Evolutionary conservation across 2,329 filamentous ascomycete genomes (phyloP).

Genomic region (Corinectria fuckeliana): DNA sequence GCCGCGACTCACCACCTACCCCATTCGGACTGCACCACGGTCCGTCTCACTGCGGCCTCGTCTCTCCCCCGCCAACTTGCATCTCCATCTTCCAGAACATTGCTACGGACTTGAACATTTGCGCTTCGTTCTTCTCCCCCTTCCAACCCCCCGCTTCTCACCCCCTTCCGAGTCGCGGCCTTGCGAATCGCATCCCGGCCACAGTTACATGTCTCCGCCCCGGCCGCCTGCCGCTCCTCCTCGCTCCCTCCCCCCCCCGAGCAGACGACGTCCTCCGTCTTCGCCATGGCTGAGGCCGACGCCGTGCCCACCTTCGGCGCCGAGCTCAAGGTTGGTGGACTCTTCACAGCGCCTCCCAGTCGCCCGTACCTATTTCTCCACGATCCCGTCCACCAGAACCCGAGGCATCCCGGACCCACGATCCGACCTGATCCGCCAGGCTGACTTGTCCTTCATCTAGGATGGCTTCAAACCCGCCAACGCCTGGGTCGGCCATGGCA

Average conservation of each 20-base stretch:
- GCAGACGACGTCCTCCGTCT: constrained; percentile 29
- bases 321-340: constrained; percentile 80
- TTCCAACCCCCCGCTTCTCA: neutral
- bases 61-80: constrained; percentile 13
- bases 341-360: neutral
- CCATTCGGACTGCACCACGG: constrained; percentile 16
- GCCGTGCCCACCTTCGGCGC: constrained; percentile 86
- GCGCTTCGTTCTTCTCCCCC: neutral
- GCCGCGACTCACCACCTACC: constrained; percentile 35
- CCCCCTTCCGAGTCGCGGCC: neutral
- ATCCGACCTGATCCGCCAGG: neutral
- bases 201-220: constrained; percentile 35
- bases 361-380: neutral
- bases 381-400: constrained; percentile 8
- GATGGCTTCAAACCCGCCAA: constrained; percentile 97
- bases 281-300: constrained; percentile 80
- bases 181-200: constrained; percentile 13
- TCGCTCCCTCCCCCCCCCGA: constrained; percentile 28
- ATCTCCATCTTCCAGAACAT: constrained; percentile 7
- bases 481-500: constrained; percentile 87
- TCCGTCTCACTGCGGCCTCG: constrained; percentile 5
- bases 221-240: constrained; percentile 28
- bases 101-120: no score
- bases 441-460: constrained; percentile 51
- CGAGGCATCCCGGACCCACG: neutral